Evolutionary conservation across 2,329 filamentous ascomycete genomes (phyloP), one percentile per base, ranked within the genome.

Genomic region (Harringtonia aguacate): DNA sequence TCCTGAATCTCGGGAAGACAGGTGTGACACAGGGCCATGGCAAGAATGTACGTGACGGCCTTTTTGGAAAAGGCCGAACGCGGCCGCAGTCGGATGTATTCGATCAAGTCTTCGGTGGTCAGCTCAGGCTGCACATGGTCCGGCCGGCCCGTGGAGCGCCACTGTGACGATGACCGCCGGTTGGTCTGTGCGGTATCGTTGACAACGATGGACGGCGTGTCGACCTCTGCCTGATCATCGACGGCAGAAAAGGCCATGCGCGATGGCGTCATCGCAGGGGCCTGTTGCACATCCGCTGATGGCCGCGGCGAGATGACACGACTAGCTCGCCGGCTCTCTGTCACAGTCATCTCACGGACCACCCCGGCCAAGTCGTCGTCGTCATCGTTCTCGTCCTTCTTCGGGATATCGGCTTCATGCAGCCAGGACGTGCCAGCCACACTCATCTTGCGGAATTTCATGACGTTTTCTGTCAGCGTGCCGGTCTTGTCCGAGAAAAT

Each of bases 401-500:
- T 53, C 5, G 54, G 66, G 2, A 89, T 62, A 56, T 94, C 86
- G 48, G 73, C 70, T 55, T 92, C 83, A 52, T 95, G 89, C 28
- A 92, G 67, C 87, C 89, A 95, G 1, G 88, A 83, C 1, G 85
- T 88, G 8, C 89, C 89, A 3, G 86, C 88, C 28, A 95, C 80
- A 53, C 85, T 94, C 62, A 95, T 74, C 59, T 94, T 95, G 36
- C 89, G 82, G 58, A 95, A 95, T 49, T 87, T 86, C 90, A 97
- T 95, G 12, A 87, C 73, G 52, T 97, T 97, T 54, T 95, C 88
- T 2, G 89, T 97, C 52, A 97, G 67, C 0, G 89, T 97, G 2
- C 89, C 89, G 0, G 89, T 95, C 66, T 95, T 95, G 61, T 95
- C 89, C 0, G 87, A 94, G 55, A 97, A 94, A 18, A 94, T 77